Percentiles rank a stretch among this genome's conserved stretches.
phyloP scores from a whole-genome alignment of 352 stramenopile species.

The Aphanomyces cochlioides region DNA sequence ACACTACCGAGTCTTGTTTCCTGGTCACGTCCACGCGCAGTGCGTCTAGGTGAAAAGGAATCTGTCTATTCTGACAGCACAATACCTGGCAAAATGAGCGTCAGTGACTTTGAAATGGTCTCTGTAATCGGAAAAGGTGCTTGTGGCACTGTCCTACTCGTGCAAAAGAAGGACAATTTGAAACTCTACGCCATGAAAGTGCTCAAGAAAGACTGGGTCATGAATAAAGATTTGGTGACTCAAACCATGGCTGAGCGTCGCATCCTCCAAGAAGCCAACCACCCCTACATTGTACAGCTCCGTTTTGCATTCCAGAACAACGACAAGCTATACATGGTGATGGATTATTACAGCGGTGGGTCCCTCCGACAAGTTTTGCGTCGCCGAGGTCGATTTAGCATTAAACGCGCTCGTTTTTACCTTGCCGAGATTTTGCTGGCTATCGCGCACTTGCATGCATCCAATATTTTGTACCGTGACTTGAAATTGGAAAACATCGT shows the following conservation, averaged over 20 bases:
- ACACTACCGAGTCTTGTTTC: conserved; percentile 61
- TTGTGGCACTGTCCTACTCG: conserved; percentile 63
- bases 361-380: conserved; percentile 63
- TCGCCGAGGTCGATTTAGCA: conserved; percentile 61
- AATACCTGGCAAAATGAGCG: conserved; percentile 65
- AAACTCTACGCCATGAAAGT: conserved; percentile 75
- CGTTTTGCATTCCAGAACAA: conserved; percentile 76
- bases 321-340: conserved; percentile 80
- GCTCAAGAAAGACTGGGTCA: conserved; percentile 75
- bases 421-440: conserved; percentile 57
- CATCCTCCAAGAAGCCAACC: conserved; percentile 68
- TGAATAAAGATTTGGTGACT: conserved; percentile 74
- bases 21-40: conserved; percentile 59
- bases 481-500: conserved; percentile 77
- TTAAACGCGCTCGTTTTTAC: conserved; percentile 67
- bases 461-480: conserved; percentile 69
- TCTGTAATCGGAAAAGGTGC: conserved; percentile 66
- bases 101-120: conserved; percentile 75
- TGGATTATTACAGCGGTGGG: conserved; percentile 75
- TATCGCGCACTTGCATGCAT: conserved; percentile 56
- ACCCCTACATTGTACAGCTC: conserved; percentile 74
- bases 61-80: conserved; percentile 60
- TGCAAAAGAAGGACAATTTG: conserved; percentile 64
- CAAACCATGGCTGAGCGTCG: conserved; percentile 74
- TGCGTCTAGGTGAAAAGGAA: conserved; percentile 64